These are phyloP conservation scores for Cytospora leucostoma DNA, from an alignment of 2,329 filamentous ascomycete species.

Conservation along the genomic window DNA sequence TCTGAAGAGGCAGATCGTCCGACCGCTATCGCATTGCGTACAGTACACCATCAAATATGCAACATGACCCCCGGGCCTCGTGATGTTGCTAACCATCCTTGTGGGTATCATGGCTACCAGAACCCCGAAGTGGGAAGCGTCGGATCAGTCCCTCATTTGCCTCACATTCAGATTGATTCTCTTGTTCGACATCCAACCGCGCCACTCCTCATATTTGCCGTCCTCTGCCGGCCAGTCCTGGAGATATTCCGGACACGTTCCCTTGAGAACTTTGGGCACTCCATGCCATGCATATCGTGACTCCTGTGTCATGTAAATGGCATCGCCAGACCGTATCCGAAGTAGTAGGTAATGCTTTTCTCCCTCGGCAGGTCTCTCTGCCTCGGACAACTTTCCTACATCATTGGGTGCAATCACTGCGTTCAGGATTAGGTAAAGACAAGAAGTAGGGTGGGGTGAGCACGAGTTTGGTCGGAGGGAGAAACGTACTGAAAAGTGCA, in stretches of 20 bases:
- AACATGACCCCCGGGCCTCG: background rate
- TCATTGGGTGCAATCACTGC: conserved; percentile 56
- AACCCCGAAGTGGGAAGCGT: too few relatives aligned
- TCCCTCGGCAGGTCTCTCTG: conserved; percentile 31
- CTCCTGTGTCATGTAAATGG: conserved; percentile 81
- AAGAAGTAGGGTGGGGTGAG: background rate
- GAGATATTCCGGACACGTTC: conserved; percentile 76
- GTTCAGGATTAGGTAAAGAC: background rate
- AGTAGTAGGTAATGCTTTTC: conserved; percentile 59
- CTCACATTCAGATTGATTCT: conserved; percentile 90
- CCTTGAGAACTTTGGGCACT: conserved; percentile 80
- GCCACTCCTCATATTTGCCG: conserved; percentile 66
- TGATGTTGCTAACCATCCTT: background rate
- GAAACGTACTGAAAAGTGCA: conserved; percentile 62
- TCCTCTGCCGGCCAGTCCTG: conserved; percentile 69
- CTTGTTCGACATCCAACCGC: conserved; percentile 85
- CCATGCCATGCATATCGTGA: conserved; percentile 94
- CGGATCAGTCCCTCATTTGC: conserved; percentile 68
- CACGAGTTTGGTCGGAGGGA: background rate
- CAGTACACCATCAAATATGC: background rate
- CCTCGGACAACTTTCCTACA: conserved; percentile 35
- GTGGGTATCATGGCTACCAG: background rate
- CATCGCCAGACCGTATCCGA: conserved; percentile 80
- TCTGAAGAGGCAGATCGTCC: too few relatives aligned
- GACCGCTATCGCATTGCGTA: too few relatives aligned